Conservation (phyloP, 495 filamentous ascomycete genomes). For the Neurospora pannonica region DNA sequence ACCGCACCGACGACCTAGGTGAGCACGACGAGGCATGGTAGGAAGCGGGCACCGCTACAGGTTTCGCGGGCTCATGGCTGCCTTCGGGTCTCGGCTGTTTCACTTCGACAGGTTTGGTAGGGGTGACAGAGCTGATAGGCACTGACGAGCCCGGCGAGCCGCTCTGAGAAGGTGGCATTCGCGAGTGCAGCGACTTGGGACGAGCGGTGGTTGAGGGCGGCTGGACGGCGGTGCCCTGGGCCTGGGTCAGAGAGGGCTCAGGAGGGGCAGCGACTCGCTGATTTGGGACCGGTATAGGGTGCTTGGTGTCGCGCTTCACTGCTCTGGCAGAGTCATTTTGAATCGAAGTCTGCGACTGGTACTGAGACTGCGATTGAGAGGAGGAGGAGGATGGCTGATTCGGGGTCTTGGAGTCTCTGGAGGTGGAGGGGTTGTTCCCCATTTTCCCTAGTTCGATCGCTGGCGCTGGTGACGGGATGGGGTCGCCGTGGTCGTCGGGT, state of each 20-base stretch:
- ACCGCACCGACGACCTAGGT: constrained; percentile 16
- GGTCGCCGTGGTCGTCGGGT: not conserved
- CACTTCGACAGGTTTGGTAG: constrained; percentile 28
- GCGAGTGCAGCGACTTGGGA: constrained; percentile 27
- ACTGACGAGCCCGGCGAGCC: constrained; percentile 27
- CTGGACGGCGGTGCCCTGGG: constrained; percentile 35
- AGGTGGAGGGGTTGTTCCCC: constrained; percentile 30
- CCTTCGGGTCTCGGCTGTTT: constrained; percentile 11
- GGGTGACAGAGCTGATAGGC: constrained; percentile 17
- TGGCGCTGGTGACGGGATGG: not conserved
- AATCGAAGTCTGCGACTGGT: constrained; percentile 9
- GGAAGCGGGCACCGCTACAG: constrained; percentile 41
- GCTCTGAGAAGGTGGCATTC: constrained; percentile 27
- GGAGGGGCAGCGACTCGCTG: constrained; percentile 41
- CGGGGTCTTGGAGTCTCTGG: constrained; percentile 9
- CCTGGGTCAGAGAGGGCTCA: constrained; percentile 44
- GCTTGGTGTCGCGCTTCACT: constrained; percentile 22
- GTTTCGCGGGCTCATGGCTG: constrained; percentile 28
- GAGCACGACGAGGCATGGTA: constrained; percentile 19
- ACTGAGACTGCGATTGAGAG: constrained; percentile 9
- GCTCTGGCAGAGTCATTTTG: constrained; percentile 18
- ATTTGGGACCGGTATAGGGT: constrained; percentile 23
- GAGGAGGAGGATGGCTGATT: constrained; percentile 12
- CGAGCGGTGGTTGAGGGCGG: constrained; percentile 31
- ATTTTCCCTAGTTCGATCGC: constrained; percentile 13